These are phyloP conservation scores for Aspergillus vadensis DNA, from an alignment of 2,329 filamentous ascomycete genomes.

Conservation along the genomic window DNA sequence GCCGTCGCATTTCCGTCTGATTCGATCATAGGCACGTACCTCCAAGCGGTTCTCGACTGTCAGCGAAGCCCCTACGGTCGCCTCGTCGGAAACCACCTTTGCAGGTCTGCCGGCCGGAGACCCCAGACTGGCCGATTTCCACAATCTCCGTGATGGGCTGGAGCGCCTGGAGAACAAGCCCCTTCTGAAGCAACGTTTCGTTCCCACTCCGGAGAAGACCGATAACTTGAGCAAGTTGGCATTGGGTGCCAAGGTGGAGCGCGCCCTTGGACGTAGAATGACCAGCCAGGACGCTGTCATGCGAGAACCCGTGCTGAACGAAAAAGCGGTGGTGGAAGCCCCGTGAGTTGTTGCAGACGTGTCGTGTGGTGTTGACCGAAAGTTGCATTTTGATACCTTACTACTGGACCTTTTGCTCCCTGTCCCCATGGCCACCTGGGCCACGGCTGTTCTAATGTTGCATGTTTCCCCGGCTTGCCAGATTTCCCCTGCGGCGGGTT, in stretches of 20 bases:
- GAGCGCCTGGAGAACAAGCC: conserved; percentile 89
- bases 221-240: conserved; percentile 83
- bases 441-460: conserved; percentile 2
- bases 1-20: conserved; percentile 10
- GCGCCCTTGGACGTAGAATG: conserved; percentile 84
- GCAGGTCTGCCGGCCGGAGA: conserved; percentile 45
- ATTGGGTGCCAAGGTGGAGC: conserved; percentile 85
- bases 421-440: neutral
- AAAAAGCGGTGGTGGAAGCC: conserved; percentile 37
- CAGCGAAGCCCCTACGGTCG: conserved; percentile 50
- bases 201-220: conserved; percentile 75
- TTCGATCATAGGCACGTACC: conserved; percentile 45
- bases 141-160: conserved; percentile 76
- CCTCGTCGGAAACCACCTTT: conserved; percentile 49
- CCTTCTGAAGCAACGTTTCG: conserved; percentile 77
- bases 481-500: conserved; percentile 15
- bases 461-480: conserved; percentile 6
- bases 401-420: conserved; percentile 13
- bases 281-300: conserved; percentile 78
- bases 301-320: conserved; percentile 62
- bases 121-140: conserved; percentile 64
- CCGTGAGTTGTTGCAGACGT: conserved; percentile 18
- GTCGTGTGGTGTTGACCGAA: conserved; percentile 1
- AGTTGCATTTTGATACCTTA: conserved; percentile 8
- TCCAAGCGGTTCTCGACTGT: conserved; percentile 58